Base-by-base conservation (phyloP, 1,284 basidiomycete species). In the Wolfiporia cocos region DNA sequence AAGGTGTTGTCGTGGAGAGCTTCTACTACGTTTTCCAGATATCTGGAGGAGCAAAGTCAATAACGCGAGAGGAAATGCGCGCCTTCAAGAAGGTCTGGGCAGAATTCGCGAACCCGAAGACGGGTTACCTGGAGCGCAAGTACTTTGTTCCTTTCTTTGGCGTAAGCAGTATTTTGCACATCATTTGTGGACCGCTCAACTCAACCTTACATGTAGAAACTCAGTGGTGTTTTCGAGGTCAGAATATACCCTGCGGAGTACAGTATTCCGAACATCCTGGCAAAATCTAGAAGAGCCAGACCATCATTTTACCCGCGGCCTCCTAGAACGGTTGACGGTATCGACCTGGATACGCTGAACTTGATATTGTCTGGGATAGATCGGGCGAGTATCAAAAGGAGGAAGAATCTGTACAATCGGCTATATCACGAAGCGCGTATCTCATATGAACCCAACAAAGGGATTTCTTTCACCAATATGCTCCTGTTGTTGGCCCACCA, bases 11-110 rank as follows among this genome's bases (percentile, higher is more conserved):
- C 43, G 93, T 98, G 54, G 88, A 98, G 63, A 96, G 89, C 58
- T 98, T 99, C 63, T 90, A 92, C 17, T 97, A 95, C 62, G 91
- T 98, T 7, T 95, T 94, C 65, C 92, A 96, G 63, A 74, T 78
- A 40, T 78, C 89, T 5, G 86, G 89, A 17, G 85, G 86, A n/a
- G 78, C 83, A 21, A 86, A 83, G 42, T 82, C 86, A 0, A 82
- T 98, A 34, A 88, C 85, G 18, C 77, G 95, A 36, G 86, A 92
- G 53, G 86, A 95, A 57, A 92, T 95, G 78, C 81, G 92, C 35
- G 69, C 81, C 1, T 98, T 93, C 77, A 99, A 99, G 70, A 89
- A 92, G 57, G 76, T 88, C 2, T 99, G 95, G 95, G 84, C 87
- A 0, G 76, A 85, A 52, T 89, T 85, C 55, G 87, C 94, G 28